Base-by-base conservation (phyloP, 2,329 filamentous ascomycete genomes). In the Colletotrichum orbiculare region DNA sequence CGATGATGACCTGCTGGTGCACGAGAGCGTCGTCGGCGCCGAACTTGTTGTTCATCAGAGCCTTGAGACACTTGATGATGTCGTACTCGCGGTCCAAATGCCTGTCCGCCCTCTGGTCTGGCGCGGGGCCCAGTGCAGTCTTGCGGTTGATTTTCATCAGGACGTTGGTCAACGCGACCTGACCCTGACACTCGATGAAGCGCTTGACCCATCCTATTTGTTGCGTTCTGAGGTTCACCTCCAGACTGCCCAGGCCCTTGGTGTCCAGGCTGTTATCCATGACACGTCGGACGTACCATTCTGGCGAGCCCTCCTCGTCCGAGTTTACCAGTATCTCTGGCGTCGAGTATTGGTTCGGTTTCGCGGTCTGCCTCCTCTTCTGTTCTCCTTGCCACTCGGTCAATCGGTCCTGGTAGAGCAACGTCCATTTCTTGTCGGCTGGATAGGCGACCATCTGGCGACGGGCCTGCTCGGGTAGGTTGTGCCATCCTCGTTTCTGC, bases 1-100 rank as follows among this genome's bases (percentile, higher is more conserved):
- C 92, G 61, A 96, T 89, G 68, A 97, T 90, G 68, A 98, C 92
- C 74, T 95, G 93, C 74, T 96, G 92, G 75, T 98, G 94, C 66
- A 88, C 84, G 62, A 99, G 83, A 15, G 96, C 96, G 84, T 99
- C 94, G 75, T 99, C 96, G 67, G 96, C 96, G 67, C 96, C 96
- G 76, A 97, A 98, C 77, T 97, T 97, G 86, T 97, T 99, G 87
- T 99, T 99, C 91, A 98, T 97, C 63, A 98, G 81, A 38, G 94
- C 94, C 82, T 98, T 98, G 64, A 99, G 80, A 81, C 96, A 98
- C 81, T 99, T 99, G 75, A 97, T 89, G 68, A 99, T 97, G 75
- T 98, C 96, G 76, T 98, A 98, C 79, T 97, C 94, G 70, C 91
- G 89, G 74, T 97, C 94, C 54, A 96, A 83, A 73, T 95, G 92